Evolutionary conservation across 192 early-diverging fungal species (phyloP), one percentile per base, ranked within the genome.

Genomic region (Podila clonocystis): DNA sequence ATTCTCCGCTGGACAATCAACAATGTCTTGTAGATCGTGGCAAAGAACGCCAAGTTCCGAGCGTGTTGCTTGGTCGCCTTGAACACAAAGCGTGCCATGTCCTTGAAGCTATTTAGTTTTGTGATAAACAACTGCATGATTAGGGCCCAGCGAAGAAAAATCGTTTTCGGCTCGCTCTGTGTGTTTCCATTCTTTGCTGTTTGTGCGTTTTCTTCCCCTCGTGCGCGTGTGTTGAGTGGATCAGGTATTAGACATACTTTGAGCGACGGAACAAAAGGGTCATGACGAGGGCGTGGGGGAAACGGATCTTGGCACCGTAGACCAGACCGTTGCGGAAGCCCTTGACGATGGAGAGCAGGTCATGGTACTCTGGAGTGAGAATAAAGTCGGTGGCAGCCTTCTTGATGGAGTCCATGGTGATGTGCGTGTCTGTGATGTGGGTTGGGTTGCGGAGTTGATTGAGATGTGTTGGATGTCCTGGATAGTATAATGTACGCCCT

Each of bases 261-360:
- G 93, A 93, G n/a, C 84, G 82, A 30, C 95, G 90, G 86, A 99
- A 99, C 68, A 99, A 84, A 63, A 99, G 84, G 9, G 97, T 96
- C 97, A 98, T 98, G 65, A 98, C 96, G 0, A 98, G 82, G 20
- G 97, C 97, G 82, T 98, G 97, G n/a, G 97, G 97, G 70, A 98
- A 97, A 52, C 97, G 87, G 66, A 99, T 92, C 84, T 98, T 97
- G 58, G 96, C 94, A 34, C 96, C 97, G 70, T 99, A 99, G 12
- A 99, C 97, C 55, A 95, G 89, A 67, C 97, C 97, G 82, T 97
- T 99, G 65, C 97, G 89, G 67, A 95, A 93, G 24, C 95, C 95
- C 82, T 98, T 98, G 60, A 98, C 82, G 41, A 98, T 91, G 30
- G 94, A 84, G 48, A 98, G 87, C 12, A 94, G 31, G 67, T 95